Conservation (phyloP, 73 alveolate species). For the Symbiodinium pilosum region DNA sequence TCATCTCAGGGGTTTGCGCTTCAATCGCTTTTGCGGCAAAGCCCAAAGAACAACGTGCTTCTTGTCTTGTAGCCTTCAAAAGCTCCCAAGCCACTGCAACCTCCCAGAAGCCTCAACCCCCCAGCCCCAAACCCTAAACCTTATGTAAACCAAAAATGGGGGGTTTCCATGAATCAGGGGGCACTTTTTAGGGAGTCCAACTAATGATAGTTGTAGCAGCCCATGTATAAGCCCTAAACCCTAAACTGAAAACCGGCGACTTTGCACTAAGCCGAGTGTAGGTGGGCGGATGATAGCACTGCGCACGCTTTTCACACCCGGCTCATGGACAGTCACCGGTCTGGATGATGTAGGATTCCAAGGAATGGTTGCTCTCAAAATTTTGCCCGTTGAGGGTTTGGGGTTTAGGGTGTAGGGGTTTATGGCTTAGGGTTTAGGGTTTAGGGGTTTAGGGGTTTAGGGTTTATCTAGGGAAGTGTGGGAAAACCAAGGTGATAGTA, state of each 20-base stretch:
- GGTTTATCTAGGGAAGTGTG: too few species aligned
- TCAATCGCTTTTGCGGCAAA: too few species aligned
- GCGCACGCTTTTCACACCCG: conserved; percentile 5
- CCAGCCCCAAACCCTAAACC: too few species aligned
- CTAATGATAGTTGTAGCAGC: neutral
- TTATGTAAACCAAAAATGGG: too few species aligned
- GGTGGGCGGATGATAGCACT: neutral
- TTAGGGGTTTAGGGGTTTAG: neutral
- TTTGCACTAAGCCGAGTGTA: neutral
- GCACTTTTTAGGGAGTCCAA: neutral
- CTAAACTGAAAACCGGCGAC: neutral
- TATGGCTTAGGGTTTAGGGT: neutral
- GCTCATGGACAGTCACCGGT: neutral
- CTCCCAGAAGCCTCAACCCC: too few species aligned
- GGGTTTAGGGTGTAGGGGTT: neutral
- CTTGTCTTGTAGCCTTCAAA: too few species aligned
- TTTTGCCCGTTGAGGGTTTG: neutral
- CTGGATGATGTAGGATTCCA: too few species aligned
- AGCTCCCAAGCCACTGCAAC: too few species aligned
- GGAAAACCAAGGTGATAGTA: too few species aligned
- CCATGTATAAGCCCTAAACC: neutral
- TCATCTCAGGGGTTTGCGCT: too few species aligned
- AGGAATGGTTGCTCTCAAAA: too few species aligned
- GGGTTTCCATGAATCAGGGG: neutral
- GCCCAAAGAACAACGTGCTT: too few species aligned